Evolutionary conservation across 345 rosid genomes (phyloP), one percentile per base, ranked within the genome.

Genomic region (Hibiscus mutabilis): DNA sequence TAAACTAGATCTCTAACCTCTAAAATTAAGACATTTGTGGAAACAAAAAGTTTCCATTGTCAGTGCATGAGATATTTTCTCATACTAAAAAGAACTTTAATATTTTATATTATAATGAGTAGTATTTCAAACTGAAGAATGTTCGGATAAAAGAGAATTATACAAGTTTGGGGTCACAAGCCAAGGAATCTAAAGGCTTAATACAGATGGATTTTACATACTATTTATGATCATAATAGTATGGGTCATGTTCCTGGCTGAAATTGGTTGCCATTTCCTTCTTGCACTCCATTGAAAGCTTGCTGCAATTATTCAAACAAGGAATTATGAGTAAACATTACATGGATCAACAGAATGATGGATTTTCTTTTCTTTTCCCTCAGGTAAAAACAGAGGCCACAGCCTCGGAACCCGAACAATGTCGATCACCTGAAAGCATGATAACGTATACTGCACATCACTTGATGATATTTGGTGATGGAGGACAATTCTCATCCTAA

Each of bases 401-500:
- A 2, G 44, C 11, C 12, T 40, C 44, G 12, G 44, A 40, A 40
- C 44, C 2, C 0, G 44, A 12, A 40, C 13, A 40, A 40, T 9
- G 44, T 9, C 12, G 37, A 47, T 62, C 65, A 91, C 96, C 97
- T 85, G 77, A 67, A 91, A 76, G 83, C 91, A 85, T 40, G 91
- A 85, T 59, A 90, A 22, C 9, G 86, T 75, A 70, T 87, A 87
- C 53, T 87, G 89, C 75, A 94, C 88, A 73, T 94, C 97, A 19
- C 79, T 83, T 22, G 81, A 77, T 21, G 96, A 93, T 71, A 93
- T 86, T 71, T 93, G 98, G 77, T 93, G 86, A 80, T 91, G 97
- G n/a, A 91, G 73, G 18, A 91, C 98, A 75, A 88, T 80, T 82
- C 97, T 84, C 42, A 91, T 79, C 31, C 97, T 94, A 88, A 69